These are phyloP conservation scores for Echium plantagineum DNA, from an alignment of 257 asterid species.

Conservation along the genomic window DNA sequence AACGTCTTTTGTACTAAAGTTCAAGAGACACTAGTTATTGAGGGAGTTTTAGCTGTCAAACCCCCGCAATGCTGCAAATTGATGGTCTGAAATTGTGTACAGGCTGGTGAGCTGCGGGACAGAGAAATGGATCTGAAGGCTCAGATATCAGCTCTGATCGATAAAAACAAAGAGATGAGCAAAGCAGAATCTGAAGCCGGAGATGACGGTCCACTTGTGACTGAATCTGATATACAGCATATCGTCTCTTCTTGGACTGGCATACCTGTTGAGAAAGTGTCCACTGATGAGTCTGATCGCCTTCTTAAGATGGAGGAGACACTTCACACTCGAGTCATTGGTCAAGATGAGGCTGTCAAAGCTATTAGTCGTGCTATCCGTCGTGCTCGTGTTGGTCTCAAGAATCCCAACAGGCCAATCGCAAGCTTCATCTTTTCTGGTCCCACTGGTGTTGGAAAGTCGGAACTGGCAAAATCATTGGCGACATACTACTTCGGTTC, in stretches of 20 bases:
- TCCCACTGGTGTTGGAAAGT: conserved; percentile 61
- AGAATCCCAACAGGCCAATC: conserved; percentile 43
- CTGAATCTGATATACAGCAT: conserved; percentile 90
- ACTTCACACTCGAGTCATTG: conserved; percentile 45
- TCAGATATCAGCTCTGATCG: conserved; percentile 68
- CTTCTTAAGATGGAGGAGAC: conserved; percentile 97
- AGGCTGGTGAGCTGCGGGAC: conserved; percentile 98
- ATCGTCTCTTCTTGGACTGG: conserved; percentile 96
- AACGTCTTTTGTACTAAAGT: too few relatives aligned
- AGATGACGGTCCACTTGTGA: conserved; percentile 72
- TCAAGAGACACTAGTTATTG: too few relatives aligned
- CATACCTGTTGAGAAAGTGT: conserved; percentile 90
- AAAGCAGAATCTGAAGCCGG: conserved; percentile 87
- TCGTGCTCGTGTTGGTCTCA: conserved; percentile 54
- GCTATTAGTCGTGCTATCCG: conserved; percentile 51
- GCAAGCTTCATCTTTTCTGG: conserved; percentile 47
- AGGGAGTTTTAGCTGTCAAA: too few relatives aligned
- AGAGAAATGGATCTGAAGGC: conserved; percentile 94
- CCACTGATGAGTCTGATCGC: conserved; percentile 82
- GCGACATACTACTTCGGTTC: conserved; percentile 52
- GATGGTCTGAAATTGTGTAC: conserved; percentile 4
- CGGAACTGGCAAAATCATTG: conserved; percentile 45
- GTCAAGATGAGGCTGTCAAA: conserved; percentile 58
- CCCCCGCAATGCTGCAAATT: too few relatives aligned
- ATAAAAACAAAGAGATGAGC: conserved; percentile 88